These are phyloP conservation scores for Uronychia setigera DNA, from an alignment of 73 alveolate species.

Conservation along the genomic window DNA sequence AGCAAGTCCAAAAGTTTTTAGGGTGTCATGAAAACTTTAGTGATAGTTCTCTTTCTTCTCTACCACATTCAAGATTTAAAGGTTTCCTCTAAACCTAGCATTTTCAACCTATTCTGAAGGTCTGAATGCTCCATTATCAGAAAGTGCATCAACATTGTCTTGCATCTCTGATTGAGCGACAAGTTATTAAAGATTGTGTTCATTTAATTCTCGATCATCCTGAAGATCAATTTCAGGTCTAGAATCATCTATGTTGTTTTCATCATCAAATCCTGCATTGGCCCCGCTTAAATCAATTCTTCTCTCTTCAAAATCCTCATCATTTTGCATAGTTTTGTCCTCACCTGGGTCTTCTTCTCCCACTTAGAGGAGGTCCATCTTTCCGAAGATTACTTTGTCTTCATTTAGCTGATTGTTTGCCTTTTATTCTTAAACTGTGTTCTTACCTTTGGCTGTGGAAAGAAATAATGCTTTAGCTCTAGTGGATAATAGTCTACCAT, in stretches of 20 bases:
- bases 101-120: background rate
- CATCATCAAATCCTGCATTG: background rate
- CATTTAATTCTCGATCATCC: background rate
- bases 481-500: too few species aligned
- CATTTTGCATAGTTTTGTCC: background rate
- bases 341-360: slow-evolving; percentile 1
- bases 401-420: too few species aligned
- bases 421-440: too few species aligned
- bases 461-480: too few species aligned
- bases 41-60: background rate
- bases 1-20: background rate
- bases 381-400: too few species aligned
- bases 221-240: background rate
- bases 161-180: background rate
- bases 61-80: too few species aligned
- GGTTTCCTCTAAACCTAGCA: too few species aligned
- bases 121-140: background rate
- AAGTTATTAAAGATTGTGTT: background rate
- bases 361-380: too few species aligned
- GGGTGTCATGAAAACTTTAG: background rate
- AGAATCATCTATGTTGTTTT: background rate
- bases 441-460: too few species aligned
- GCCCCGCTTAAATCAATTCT: background rate
- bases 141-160: background rate
- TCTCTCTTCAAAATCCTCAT: background rate